These are phyloP conservation scores for Suillus lakei DNA, from an alignment of 768 basidiomycete genomes.

Conservation along the genomic window DNA sequence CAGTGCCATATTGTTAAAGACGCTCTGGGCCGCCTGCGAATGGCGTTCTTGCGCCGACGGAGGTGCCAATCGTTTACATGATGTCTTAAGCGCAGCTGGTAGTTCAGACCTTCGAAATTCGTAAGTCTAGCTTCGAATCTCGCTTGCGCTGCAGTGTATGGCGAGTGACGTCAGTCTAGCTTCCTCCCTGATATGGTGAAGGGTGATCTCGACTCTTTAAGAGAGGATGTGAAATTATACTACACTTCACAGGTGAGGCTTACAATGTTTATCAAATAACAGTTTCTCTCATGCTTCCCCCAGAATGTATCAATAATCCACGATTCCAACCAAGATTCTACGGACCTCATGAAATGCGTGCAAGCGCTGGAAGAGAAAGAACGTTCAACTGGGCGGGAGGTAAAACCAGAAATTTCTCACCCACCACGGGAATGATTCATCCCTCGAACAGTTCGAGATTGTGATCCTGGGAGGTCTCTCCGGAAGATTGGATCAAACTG, in stretches of 20 bases:
- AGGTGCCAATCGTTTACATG: slow-evolving; percentile 84
- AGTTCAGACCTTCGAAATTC: slow-evolving; percentile 13
- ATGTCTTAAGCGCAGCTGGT: slow-evolving; percentile 42
- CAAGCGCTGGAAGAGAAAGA: slow-evolving; percentile 64
- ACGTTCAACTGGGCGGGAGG: slow-evolving; percentile 40
- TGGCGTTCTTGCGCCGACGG: slow-evolving; percentile 85
- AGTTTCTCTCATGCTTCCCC: too few relatives aligned
- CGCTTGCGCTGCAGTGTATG: slow-evolving; percentile 1
- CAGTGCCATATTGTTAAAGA: slow-evolving; percentile 59
- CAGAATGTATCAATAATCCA: slow-evolving; percentile 72
- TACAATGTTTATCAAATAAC: too few relatives aligned
- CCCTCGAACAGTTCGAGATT: slow-evolving; percentile 57
- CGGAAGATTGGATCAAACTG: slow-evolving; percentile 92
- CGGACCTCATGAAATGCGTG: slow-evolving; percentile 96
- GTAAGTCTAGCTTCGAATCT: slow-evolving; percentile 17
- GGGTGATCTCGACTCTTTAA: slow-evolving; percentile 91
- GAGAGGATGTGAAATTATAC: slow-evolving; percentile 70
- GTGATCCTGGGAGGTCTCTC: slow-evolving; percentile 87
- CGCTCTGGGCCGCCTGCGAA: slow-evolving; percentile 56
- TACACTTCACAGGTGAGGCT: slow-evolving; percentile 63
- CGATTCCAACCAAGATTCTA: slow-evolving; percentile 82
- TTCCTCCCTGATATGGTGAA: slow-evolving; percentile 87
- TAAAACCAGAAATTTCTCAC: slow-evolving; percentile 23
- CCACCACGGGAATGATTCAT: background rate
- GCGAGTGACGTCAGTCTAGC: slow-evolving; percentile 38